These are phyloP conservation scores for Thelonectria rubi DNA, from an alignment of 2,329 filamentous ascomycete species.

Conservation along the genomic window DNA sequence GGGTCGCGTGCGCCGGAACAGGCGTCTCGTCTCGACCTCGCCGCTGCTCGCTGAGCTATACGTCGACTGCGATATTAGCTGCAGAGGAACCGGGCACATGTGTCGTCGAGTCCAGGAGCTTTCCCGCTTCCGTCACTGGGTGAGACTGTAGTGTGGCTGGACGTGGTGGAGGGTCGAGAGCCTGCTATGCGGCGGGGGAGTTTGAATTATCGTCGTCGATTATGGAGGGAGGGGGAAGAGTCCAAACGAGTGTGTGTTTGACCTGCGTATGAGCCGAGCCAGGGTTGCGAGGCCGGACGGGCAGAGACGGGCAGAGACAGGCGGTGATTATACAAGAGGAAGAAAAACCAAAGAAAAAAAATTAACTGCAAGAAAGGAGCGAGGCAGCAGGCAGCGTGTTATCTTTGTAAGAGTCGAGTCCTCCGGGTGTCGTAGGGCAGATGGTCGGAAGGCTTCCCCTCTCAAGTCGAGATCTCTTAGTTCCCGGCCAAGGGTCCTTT, in stretches of 20 bases:
- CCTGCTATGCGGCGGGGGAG: slow-evolving; percentile 28
- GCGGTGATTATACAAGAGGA: slow-evolving; percentile 30
- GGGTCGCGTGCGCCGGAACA: slow-evolving; percentile 37
- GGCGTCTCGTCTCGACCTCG: slow-evolving; percentile 34
- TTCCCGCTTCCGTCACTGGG: slow-evolving; percentile 43
- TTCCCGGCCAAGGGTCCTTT: slow-evolving; percentile 42
- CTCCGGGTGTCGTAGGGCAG: slow-evolving; percentile 31
- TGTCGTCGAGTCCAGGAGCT: slow-evolving; percentile 37
- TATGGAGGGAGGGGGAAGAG: slow-evolving; percentile 23
- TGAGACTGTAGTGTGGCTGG: slow-evolving; percentile 37
- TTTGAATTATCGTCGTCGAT: slow-evolving; percentile 33
- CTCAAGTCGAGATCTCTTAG: slow-evolving; percentile 26
- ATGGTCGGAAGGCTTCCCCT: slow-evolving; percentile 37
- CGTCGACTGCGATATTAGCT: slow-evolving; percentile 40
- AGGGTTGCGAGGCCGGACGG: slow-evolving; percentile 26
- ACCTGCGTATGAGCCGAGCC: slow-evolving; percentile 31
- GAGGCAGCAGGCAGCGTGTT: slow-evolving; percentile 32
- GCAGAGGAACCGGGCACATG: slow-evolving; percentile 40
- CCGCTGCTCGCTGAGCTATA: slow-evolving; percentile 38
- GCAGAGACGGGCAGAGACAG: slow-evolving; percentile 27
- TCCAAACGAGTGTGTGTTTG: slow-evolving; percentile 41
- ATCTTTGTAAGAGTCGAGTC: slow-evolving; percentile 39
- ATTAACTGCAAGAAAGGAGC: slow-evolving; percentile 31
- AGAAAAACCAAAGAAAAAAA: slow-evolving; percentile 22
- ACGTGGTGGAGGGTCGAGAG: slow-evolving; percentile 35